Evolutionary conservation across 805 yeast species (phyloP).

Genomic region (Candida ficus): DNA sequence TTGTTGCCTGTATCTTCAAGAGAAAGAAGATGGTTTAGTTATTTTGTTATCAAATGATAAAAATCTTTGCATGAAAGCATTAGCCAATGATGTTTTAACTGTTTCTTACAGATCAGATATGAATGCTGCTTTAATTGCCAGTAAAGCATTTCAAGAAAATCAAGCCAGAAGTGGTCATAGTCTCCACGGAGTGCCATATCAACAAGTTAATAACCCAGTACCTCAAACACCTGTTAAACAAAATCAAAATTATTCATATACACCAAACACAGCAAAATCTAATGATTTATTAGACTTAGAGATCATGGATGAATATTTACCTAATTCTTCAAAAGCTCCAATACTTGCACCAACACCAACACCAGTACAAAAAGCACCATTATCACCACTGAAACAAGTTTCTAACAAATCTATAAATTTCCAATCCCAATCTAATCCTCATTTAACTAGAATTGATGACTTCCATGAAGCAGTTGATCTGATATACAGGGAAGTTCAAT

Average conservation of each 20-base stretch:
- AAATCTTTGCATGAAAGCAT: constrained; percentile 74
- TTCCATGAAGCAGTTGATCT: constrained; percentile 16
- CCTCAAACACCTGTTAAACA: no score
- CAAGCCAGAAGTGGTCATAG: no score
- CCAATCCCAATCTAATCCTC: constrained; percentile 4
- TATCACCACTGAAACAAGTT: no score
- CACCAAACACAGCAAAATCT: background rate
- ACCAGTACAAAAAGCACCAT: background rate
- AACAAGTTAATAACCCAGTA: background rate
- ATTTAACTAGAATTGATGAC: background rate
- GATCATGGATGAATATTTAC: no score
- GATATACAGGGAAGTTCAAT: constrained; percentile 38
- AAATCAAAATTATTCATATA: no score
- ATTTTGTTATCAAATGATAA: constrained; percentile 77
- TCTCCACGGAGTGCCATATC: no score
- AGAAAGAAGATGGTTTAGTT: constrained; percentile 36
- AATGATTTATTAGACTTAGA: background rate
- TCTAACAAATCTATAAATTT: background rate
- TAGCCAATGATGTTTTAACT: constrained; percentile 60
- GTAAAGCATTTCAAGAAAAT: constrained; percentile 24
- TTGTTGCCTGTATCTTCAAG: constrained; percentile 65
- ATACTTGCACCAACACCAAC: no score
- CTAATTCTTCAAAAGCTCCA: no score
- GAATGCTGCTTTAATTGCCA: constrained; percentile 44
- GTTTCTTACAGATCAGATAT: constrained; percentile 42